Evolutionary conservation across 2,329 filamentous ascomycete genomes (phyloP), one percentile per base, ranked within the genome.

Genomic region (Paecilomyces fulvus): DNA sequence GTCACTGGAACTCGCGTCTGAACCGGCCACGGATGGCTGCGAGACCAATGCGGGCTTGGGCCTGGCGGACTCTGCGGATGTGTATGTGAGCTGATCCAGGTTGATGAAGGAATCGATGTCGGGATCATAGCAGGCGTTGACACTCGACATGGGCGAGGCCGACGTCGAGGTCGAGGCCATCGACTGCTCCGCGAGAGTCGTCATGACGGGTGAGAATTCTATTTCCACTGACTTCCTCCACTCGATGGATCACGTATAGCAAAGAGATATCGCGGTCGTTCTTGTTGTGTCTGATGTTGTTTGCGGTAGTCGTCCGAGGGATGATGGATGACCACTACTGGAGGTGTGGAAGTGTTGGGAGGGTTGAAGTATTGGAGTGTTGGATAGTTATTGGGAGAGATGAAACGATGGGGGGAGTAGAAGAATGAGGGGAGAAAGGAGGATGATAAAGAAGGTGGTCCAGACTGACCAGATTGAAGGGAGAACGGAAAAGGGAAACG

Each of bases 71-170:
- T 72, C 66, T 53, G 67, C 60, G 43, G 70, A 68, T 31, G 74
- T 70, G 62, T 74, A 77, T 57, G 70, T 68, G 55, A 74, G 66
- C 59, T 74, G 72, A 54, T 77, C 75, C 58, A 76, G 71, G 61
- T 78, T 75, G 66, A 78, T 70, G 59, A 77, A 78, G 17, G 73
- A 69, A 59, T 77, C 75, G 61, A 77, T 71, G 52, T 78, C 75
- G 58, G 72, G 69, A 54, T 77, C 75, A 59, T 75, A 76, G 52
- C 61, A 64, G 31, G 65, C 62, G 55, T 68, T 72, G 55, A 71
- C 59, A 43, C 59, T 65, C 30, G 65, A 60, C 58, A 67, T 64
- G 30, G 67, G 64, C 11, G 68, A 67, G 28, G 66, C 60, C 23
- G 65, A 63, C 30, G 66, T 62, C 10, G 66, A 62, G 31, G 68